Evolutionary conservation across 139 green algal species (phyloP).

Genomic region (Tetradesmus obliquus): DNA sequence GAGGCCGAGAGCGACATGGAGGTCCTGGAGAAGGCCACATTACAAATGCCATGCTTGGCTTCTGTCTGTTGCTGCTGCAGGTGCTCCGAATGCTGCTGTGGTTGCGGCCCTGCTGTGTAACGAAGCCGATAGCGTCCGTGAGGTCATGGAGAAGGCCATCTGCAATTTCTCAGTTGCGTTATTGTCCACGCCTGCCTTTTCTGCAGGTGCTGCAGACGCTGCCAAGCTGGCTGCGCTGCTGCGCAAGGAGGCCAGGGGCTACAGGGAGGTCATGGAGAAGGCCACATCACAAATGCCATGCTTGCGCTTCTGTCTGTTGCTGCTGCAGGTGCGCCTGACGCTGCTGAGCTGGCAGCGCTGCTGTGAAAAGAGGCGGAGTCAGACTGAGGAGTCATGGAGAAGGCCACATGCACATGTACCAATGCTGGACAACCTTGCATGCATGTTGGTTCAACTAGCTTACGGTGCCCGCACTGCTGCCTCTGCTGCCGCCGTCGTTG

Average conservation of each 20-base stretch:
- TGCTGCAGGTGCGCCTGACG: not conserved
- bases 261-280: too few species aligned
- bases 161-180: not conserved
- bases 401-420: not conserved
- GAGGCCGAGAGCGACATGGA: not conserved
- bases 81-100: not conserved
- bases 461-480: not conserved
- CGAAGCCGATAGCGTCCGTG: conserved; percentile 74
- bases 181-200: conserved; percentile 80
- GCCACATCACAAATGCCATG: too few species aligned
- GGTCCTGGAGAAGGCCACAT: too few species aligned
- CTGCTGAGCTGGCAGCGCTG: not conserved
- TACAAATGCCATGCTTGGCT: too few species aligned
- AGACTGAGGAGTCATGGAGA: conserved; percentile 93
- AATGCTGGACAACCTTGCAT: too few species aligned
- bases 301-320: not conserved
- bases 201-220: conserved; percentile 51
- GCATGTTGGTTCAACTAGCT: not conserved
- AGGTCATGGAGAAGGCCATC: conserved; percentile 92
- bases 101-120: conserved; percentile 46
- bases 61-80: not conserved
- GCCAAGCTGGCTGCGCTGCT: not conserved
- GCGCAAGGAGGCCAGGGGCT: too few species aligned
- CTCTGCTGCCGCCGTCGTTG: not conserved
- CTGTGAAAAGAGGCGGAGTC: not conserved